Conservation (phyloP, 2,329 filamentous ascomycete genomes). For the Sporothrix brunneoviolacea region DNA sequence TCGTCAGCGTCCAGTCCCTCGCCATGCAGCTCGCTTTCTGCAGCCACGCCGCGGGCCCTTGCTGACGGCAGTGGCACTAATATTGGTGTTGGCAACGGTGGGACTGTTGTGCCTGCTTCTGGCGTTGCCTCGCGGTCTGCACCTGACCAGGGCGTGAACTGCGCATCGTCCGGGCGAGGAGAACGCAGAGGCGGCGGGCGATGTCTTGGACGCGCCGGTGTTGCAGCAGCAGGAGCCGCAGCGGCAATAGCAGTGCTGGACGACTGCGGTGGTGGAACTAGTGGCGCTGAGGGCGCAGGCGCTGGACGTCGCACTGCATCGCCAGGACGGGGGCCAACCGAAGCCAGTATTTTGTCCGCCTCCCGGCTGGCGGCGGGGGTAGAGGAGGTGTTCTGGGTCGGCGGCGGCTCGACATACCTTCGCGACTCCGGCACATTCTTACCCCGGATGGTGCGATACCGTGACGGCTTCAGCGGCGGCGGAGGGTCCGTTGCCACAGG, state of each 20-base stretch:
- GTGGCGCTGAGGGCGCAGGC: neutral
- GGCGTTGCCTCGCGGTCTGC: too few species aligned
- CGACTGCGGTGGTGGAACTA: too few species aligned
- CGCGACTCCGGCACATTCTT: conserved; percentile 25
- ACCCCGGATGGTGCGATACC: conserved; percentile 29
- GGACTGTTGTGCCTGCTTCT: too few species aligned
- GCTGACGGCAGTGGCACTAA: conserved; percentile 10
- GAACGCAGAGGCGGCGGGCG: neutral
- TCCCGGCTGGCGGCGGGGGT: too few species aligned
- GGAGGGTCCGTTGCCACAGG: conserved; percentile 14
- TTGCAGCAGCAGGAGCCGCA: neutral
- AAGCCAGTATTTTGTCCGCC: too few species aligned
- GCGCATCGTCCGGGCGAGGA: too few species aligned
- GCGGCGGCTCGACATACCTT: conserved; percentile 15
- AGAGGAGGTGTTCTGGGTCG: neutral
- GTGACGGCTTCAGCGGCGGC: conserved; percentile 25
- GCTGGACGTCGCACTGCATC: neutral
- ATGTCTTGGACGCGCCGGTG: neutral
- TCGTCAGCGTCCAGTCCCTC: conserved; percentile 31
- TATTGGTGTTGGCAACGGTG: too few species aligned
- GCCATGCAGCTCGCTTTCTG: conserved; percentile 13
- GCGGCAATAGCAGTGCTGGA: neutral
- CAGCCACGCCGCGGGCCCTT: conserved; percentile 12
- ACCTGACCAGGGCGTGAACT: too few species aligned
- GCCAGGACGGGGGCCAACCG: too few species aligned